phyloP scores from a whole-genome alignment of 2,329 filamentous ascomycete genomes.

The Colletotrichum somersetense region DNA sequence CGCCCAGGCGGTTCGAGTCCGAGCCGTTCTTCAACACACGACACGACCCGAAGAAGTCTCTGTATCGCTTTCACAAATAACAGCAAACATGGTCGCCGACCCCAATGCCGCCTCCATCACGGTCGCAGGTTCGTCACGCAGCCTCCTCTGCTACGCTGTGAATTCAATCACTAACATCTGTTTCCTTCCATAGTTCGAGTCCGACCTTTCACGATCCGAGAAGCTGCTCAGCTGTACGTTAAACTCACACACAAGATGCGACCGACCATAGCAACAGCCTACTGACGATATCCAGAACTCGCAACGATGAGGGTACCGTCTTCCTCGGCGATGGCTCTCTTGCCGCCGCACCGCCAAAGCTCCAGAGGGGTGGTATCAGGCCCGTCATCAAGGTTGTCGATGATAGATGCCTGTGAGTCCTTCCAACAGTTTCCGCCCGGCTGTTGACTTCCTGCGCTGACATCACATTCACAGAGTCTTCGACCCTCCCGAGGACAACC shows the following conservation, averaged over 20 bases:
- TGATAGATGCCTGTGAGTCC: conserved; percentile 89
- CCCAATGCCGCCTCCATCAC: conserved; percentile 70
- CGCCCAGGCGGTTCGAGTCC: conserved; percentile 24
- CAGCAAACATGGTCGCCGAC: conserved; percentile 47
- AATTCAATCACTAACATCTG: conserved; percentile 16
- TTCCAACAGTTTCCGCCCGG: background rate
- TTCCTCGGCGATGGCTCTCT: conserved; percentile 98
- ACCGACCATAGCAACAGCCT: background rate
- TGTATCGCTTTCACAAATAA: background rate
- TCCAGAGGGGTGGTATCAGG: conserved; percentile 87
- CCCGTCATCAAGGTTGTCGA: conserved; percentile 97
- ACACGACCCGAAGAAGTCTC: conserved; percentile 8
- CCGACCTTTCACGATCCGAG: conserved; percentile 84
- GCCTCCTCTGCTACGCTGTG: background rate
- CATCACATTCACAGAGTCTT: conserved; percentile 76
- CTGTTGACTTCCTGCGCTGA: conserved; percentile 41
- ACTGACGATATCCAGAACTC: conserved; percentile 46
- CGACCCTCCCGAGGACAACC: conserved; percentile 95
- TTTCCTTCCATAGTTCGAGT: conserved; percentile 67
- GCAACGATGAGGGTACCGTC: conserved; percentile 84
- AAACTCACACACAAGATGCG: background rate
- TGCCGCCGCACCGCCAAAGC: conserved; percentile 87
- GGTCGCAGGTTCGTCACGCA: conserved; percentile 63
- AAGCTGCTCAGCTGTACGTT: conserved; percentile 88
- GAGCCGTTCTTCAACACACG: background rate